Conservation (phyloP, 2,329 filamentous ascomycete species). For the Colletotrichum kahawae region DNA sequence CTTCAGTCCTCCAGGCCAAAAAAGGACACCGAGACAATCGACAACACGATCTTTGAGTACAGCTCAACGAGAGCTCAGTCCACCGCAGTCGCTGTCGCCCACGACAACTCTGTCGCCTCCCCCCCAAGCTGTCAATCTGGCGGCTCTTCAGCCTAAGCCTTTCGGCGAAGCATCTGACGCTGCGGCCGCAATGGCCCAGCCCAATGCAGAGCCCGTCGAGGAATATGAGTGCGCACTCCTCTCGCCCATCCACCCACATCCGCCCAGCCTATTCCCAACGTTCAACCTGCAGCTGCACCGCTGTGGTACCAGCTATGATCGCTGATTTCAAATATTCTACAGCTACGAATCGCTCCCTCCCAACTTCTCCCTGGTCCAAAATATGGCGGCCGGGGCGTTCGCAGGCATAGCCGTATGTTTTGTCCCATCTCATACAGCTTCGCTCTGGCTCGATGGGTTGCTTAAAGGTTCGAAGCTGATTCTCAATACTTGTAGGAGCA, state of each 20-base stretch:
- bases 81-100: background rate
- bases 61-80: constrained; percentile 5
- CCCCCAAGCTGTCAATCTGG: constrained; percentile 58
- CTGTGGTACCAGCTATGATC: background rate
- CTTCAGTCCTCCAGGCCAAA: background rate
- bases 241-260: background rate
- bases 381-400: constrained; percentile 96
- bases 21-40: background rate
- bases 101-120: constrained; percentile 17
- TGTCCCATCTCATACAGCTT: background rate
- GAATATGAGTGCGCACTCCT: constrained; percentile 65
- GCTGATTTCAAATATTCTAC: constrained; percentile 20
- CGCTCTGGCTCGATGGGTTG: background rate
- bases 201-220: constrained; percentile 66
- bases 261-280: background rate
- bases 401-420: constrained; percentile 86
- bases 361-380: constrained; percentile 91
- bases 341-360: constrained; percentile 93
- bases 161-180: constrained; percentile 69
- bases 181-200: constrained; percentile 74
- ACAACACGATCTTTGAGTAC: background rate
- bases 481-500: constrained; percentile 72
- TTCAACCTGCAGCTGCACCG: background rate
- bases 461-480: constrained; percentile 19
- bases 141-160: constrained; percentile 63